These are phyloP conservation scores for Lichtheimia ornata DNA, from an alignment of 371 early-diverging fungal genomes.

Conservation along the genomic window DNA sequence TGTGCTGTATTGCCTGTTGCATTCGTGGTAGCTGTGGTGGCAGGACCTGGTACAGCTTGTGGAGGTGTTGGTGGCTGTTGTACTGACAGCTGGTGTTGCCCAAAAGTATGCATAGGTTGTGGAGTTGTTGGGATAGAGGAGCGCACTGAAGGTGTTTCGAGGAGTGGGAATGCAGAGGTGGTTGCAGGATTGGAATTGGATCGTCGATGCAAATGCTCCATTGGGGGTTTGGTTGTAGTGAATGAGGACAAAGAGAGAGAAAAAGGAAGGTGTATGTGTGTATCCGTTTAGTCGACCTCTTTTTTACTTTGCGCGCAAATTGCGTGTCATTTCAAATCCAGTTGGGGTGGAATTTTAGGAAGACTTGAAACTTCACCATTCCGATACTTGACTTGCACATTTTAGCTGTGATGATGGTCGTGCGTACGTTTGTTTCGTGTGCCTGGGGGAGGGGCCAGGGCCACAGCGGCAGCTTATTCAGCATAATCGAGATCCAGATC, in stretches of 20 bases:
- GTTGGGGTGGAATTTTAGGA: slow-evolving; percentile 13
- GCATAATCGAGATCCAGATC: too few relatives aligned
- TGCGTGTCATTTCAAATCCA: slow-evolving; percentile 18
- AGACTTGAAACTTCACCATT: slow-evolving; percentile 1
- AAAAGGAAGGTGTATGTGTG: too few relatives aligned
- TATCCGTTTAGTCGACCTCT: slow-evolving; percentile 2
- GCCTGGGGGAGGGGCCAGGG: slow-evolving; percentile 1
- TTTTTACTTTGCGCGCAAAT: slow-evolving; percentile 8
- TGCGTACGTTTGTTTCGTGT: not conserved
- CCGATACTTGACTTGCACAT: not conserved
- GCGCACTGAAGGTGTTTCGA: slow-evolving; percentile 14
- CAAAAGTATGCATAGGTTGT: slow-evolving; percentile 6
- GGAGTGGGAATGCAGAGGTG: slow-evolving; percentile 6
- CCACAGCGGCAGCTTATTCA: not conserved
- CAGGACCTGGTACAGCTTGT: not conserved
- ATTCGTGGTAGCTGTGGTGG: slow-evolving; percentile 7
- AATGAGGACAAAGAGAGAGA: too few relatives aligned
- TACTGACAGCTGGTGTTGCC: slow-evolving; percentile 10
- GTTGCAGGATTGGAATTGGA: slow-evolving; percentile 11
- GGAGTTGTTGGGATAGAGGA: slow-evolving; percentile 11
- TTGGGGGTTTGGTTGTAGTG: not conserved
- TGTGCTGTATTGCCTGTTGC: slow-evolving; percentile 3
- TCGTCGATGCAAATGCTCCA: slow-evolving; percentile 16
- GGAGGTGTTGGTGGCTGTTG: slow-evolving; percentile 11
- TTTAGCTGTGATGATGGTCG: not conserved